Evolutionary conservation across 2,329 filamentous ascomycete species (phyloP), one percentile per base, ranked within the genome.

Genomic region (Achaetomium macrosporum): DNA sequence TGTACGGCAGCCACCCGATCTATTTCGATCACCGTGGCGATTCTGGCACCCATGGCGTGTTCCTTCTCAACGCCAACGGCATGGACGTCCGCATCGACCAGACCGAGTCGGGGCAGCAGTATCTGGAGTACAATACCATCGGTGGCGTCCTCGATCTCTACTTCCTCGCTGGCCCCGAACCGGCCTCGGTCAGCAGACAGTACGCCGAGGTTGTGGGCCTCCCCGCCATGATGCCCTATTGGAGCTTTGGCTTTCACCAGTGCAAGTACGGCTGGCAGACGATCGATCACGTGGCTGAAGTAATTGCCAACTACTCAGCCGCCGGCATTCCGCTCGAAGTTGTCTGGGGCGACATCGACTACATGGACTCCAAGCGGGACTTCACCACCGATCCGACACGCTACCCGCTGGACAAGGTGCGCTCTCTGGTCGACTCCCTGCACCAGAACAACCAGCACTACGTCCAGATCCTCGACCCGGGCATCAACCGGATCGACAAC

Each of bases 31-130:
- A 88, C 64, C 78, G 61, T 13, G 54, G 85, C 13, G 73, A 74
- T 3, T 55, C 64, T 44, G 70, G 81, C 63, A 69, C 84, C 55
- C 64, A 88, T 71, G 76, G 84, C 12, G 85, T 88, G 2, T 85
- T 88, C 64, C 71, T 88, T n/a, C 68, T 85, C 57, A 89, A 86
- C 65, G 82, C 82, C 8, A 84, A 87, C 61, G 86, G 81, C 25
- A 90, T 90, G 83, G 85, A 90, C 56, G 76, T 90, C 65, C 84
- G 84, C 59, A 82, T 90, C 65, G 78, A 88, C 64, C 77, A 81
- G 56, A 80, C 78, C 1, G 68, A 73, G 4, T 67, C 74, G 13
- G 73, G 76, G 5, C 74, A 78, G 13, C 82, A 90, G 63, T 89
- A 84, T 53, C 76, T 93, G 2, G 86, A 91, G 67, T 92, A 90